Base-by-base conservation (phyloP, 2,329 filamentous ascomycete species). In the Epichloe sp. region DNA sequence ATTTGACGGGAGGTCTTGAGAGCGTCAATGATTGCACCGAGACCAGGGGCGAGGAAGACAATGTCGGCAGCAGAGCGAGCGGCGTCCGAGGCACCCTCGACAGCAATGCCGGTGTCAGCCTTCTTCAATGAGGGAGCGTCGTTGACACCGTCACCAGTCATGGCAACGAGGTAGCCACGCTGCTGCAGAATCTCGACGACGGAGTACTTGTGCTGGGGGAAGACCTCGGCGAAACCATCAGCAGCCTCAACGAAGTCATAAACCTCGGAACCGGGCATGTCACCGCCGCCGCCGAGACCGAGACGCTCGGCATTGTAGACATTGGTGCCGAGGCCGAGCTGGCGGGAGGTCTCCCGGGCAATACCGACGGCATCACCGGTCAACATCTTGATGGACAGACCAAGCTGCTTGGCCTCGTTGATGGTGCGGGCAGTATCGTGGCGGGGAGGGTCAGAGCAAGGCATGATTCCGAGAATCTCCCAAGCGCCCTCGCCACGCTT, bases 91-190 rank as follows among this genome's bases (percentile, higher is more conserved):
- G 89, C 83, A 74, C 88, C 88, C 74, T 95, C 87, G 62, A 95
- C 88, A 57, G 89, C 89, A 73, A 95, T 95, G 77, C 89, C 89
- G 62, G 88, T 94, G 72, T 95, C 88, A n/a, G 88, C 88, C 76
- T 90, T 94, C 76, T 95, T 94, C 65, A 95, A 76, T 34, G 88
- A 94, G 57, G 88, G 87, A 57, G 88, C 88, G 70, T 95, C 88
- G 72, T 95, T 95, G 73, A 95, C 88, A 79, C 88, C 88, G 61
- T 95, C 89, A 77, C 88, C 88, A 71, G 88, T 95, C 89, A 95
- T 95, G 67, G 88, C 89, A 71, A 94, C 88, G 41, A 95, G 80
- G 71, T 94, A 90, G 59, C 88, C 88, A 80, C 88, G 86, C 74
- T 91, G 85, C 73, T 95, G 88, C 48, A 95, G 80, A 64, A 94